Evolutionary conservation across 306 rosid species (phyloP).

Genomic region (Citrullus amarus): DNA sequence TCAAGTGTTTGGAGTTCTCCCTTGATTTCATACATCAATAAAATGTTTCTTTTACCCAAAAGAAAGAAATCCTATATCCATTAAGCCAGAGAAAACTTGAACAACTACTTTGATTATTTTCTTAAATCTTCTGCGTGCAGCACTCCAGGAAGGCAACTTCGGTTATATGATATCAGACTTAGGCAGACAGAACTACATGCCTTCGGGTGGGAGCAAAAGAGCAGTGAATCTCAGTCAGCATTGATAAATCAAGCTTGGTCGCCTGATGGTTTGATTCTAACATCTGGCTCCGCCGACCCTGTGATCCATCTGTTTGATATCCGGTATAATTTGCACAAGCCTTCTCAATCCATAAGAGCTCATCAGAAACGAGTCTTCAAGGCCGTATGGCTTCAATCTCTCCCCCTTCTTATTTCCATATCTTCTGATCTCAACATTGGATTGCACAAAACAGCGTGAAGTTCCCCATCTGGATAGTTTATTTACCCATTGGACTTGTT

Average conservation of each 20-base stretch:
- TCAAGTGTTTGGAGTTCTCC: too few species aligned
- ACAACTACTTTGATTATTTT: not conserved
- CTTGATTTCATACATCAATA: too few species aligned
- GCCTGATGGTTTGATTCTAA: constrained; percentile 72
- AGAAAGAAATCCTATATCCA: not conserved
- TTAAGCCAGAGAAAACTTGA: not conserved
- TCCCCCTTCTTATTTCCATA: constrained; percentile 75
- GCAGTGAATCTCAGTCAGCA: constrained; percentile 96
- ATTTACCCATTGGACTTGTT: not conserved
- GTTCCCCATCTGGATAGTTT: not conserved
- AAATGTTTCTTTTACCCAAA: too few species aligned
- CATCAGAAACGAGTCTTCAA: constrained; percentile 91
- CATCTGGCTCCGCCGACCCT: constrained; percentile 93
- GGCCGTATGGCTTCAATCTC: constrained; percentile 81
- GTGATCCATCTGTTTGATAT: constrained; percentile 85
- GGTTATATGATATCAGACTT: constrained; percentile 71
- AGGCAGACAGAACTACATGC: constrained; percentile 76
- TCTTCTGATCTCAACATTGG: constrained; percentile 89
- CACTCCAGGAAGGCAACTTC: constrained; percentile 79
- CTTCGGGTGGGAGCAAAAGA: constrained; percentile 97
- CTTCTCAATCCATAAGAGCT: constrained; percentile 74
- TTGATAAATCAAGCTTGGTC: constrained; percentile 96
- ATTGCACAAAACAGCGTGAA: constrained; percentile 54
- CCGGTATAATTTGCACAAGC: constrained; percentile 52
- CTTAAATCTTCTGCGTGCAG: constrained; percentile 27